A percentile compares a stretch with the other conserved stretches of the same genome.
These are phyloP conservation scores for Wickerhamiella musiphila DNA, from an alignment of 805 yeast species.

Conservation along the genomic window DNA sequence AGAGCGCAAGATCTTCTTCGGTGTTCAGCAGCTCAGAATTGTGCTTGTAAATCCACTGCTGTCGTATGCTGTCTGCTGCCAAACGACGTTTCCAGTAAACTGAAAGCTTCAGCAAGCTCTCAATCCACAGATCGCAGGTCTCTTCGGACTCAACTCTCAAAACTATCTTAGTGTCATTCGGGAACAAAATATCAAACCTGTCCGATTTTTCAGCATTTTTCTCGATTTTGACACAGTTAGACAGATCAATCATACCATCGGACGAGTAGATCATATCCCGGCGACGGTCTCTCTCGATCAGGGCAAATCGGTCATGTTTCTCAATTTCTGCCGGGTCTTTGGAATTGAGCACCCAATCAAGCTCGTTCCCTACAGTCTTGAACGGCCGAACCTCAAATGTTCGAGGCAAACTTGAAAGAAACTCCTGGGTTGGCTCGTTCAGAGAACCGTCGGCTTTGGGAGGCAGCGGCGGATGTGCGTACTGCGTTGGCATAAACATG, in stretches of 20 bases:
- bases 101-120: slow-evolving; percentile 26
- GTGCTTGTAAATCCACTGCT: slow-evolving; percentile 3
- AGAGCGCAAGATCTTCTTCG: slow-evolving; percentile 40
- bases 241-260: slow-evolving; percentile 43
- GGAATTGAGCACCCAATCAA: slow-evolving; percentile 37
- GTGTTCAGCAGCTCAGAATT: slow-evolving; percentile 25
- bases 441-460: slow-evolving; percentile 15
- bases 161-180: slow-evolving; percentile 3
- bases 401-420: slow-evolving; percentile 20
- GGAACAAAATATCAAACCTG: slow-evolving; percentile 18
- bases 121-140: slow-evolving; percentile 50
- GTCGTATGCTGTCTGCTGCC: slow-evolving; percentile 22
- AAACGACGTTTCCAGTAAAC: slow-evolving; percentile 43
- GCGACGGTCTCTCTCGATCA: slow-evolving; percentile 49
- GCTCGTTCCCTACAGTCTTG: slow-evolving; percentile 32
- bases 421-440: slow-evolving; percentile 8
- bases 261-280: slow-evolving; percentile 38
- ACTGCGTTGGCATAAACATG: slow-evolving; percentile 35
- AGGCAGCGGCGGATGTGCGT: slow-evolving; percentile 38
- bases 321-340: slow-evolving; percentile 28
- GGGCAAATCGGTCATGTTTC: slow-evolving; percentile 36
- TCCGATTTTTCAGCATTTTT: slow-evolving; percentile 15
- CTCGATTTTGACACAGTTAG: slow-evolving; percentile 28
- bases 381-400: slow-evolving; percentile 37
- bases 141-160: slow-evolving; percentile 3